Conservation (phyloP, 345 rosid species). For the Angophora floribunda region DNA sequence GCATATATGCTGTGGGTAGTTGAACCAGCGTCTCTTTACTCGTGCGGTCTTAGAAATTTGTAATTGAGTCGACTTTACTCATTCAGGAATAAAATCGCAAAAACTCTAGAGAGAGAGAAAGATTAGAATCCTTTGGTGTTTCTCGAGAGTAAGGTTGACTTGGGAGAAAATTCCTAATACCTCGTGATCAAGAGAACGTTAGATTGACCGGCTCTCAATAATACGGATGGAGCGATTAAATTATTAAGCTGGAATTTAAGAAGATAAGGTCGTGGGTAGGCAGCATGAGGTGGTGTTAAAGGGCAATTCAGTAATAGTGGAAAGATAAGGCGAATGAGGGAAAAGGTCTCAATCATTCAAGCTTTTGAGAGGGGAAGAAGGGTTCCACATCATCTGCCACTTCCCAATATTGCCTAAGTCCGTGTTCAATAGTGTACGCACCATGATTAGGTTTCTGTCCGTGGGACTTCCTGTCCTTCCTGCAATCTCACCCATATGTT, state of each 20-base stretch:
- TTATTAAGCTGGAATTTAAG: not conserved
- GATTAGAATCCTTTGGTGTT: not conserved
- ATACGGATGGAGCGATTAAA: not conserved
- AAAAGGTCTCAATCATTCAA: not conserved
- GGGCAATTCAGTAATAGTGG: not conserved
- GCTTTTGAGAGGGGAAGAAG: not conserved
- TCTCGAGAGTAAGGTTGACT: not conserved
- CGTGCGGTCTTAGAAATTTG: not conserved
- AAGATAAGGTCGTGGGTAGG: not conserved
- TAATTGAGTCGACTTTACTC: accelerated
- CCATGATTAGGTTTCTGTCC: not conserved
- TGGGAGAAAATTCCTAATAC: not conserved
- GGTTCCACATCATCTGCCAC: not conserved
- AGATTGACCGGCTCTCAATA: not conserved
- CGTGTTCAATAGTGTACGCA: not conserved
- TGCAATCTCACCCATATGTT: not conserved
- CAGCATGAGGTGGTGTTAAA: not conserved
- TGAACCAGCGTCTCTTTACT: not conserved
- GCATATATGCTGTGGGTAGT: not conserved
- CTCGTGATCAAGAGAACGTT: not conserved
- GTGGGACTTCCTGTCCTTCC: not conserved
- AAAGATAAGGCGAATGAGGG: not conserved
- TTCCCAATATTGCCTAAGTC: not conserved
- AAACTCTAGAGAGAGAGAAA: no score
- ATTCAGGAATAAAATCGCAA: accelerated